phyloP scores from a whole-genome alignment of 306 rosid species.

The Prunus fruticosa region DNA sequence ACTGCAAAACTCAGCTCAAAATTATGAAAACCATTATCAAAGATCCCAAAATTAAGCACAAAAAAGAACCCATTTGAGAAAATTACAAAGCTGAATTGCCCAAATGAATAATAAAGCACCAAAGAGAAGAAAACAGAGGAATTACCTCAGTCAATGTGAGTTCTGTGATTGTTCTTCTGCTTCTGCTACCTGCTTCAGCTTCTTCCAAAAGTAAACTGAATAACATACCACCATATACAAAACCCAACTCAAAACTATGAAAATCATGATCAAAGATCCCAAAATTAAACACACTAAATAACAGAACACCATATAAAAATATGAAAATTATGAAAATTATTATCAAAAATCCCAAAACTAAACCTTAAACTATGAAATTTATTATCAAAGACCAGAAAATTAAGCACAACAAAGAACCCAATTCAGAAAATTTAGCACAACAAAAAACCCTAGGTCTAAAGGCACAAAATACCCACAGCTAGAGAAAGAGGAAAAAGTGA shows the following conservation, averaged over 20 bases:
- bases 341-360: not conserved
- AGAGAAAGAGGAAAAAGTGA: too few species aligned
- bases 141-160: conserved; percentile 31
- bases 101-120: not conserved
- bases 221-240: not conserved
- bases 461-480: too few species aligned
- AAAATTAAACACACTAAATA: not conserved
- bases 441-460: too few species aligned
- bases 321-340: not conserved
- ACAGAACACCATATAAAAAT: conserved; percentile 5
- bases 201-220: too few species aligned
- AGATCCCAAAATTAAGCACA: not conserved
- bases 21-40: not conserved
- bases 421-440: too few species aligned
- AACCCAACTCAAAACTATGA: not conserved
- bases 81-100: not conserved
- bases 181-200: too few species aligned
- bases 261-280: not conserved
- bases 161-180: too few species aligned
- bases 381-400: not conserved
- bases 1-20: not conserved
- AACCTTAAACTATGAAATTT: not conserved
- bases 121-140: conserved; percentile 6
- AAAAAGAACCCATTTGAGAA: not conserved
- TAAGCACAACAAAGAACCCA: not conserved